phyloP scores from a whole-genome alignment of 73 alveolate genomes.

The Paramecium pentaurelia region DNA sequence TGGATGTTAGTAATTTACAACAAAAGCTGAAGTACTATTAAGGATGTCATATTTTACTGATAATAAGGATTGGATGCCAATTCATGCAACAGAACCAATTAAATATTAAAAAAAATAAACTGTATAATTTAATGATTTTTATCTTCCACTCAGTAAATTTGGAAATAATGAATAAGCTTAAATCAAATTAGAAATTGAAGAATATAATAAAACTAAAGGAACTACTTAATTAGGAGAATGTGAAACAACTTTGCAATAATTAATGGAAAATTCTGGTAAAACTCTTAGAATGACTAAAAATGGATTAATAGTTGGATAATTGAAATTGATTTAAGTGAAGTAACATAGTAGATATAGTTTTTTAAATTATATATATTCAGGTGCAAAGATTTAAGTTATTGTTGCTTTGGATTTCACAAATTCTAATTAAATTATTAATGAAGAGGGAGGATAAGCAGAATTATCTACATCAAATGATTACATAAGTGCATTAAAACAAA shows the following conservation, averaged over 20 bases:
- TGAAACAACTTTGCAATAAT: conserved; percentile 24
- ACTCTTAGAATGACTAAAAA: conserved; percentile 26
- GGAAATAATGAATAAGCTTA: neutral
- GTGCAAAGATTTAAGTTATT: conserved; percentile 80
- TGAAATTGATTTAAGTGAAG: conserved; percentile 29
- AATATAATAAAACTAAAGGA: conserved; percentile 45
- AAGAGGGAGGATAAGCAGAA: conserved; percentile 69
- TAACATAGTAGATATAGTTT: conserved; percentile 69
- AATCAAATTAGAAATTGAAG: conserved; percentile 50
- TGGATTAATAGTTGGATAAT: conserved; percentile 34
- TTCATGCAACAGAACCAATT: conserved; percentile 62
- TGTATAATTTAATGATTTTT: conserved; percentile 43
- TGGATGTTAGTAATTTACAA: conserved; percentile 43
- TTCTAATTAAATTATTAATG: conserved; percentile 82
- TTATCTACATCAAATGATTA: conserved; percentile 73
- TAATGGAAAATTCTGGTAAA: conserved; percentile 53
- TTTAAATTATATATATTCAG: conserved; percentile 77
- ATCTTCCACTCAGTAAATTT: conserved; percentile 40
- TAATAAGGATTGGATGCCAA: conserved; percentile 49
- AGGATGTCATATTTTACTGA: conserved; percentile 46
- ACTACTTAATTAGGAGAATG: conserved; percentile 58
- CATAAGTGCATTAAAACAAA: conserved; percentile 75
- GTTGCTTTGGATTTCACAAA: conserved; percentile 92
- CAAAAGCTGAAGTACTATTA: conserved; percentile 6
- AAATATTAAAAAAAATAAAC: conserved; percentile 53